These are phyloP conservation scores for Ceratocystis albifundus DNA, from an alignment of 2,329 filamentous ascomycete species.

Conservation along the genomic window DNA sequence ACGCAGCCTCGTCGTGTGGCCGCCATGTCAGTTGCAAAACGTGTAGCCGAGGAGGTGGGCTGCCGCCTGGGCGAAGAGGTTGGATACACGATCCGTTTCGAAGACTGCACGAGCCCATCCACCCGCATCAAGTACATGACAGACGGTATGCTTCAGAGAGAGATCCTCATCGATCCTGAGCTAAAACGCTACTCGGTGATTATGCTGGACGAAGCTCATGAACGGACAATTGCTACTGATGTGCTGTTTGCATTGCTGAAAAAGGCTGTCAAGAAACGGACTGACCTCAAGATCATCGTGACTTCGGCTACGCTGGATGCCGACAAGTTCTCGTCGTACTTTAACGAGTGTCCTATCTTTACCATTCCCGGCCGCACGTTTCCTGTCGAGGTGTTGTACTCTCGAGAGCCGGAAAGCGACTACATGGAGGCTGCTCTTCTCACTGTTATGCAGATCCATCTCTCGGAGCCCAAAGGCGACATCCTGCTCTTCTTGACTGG, in stretches of 20 bases:
- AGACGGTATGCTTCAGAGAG: conserved; percentile 92
- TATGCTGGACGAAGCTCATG: conserved; percentile 97
- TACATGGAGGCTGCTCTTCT: conserved; percentile 90
- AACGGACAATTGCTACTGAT: conserved; percentile 90
- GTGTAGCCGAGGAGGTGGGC: conserved; percentile 90
- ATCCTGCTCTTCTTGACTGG: conserved; percentile 96
- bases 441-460: conserved; percentile 95
- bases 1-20: conserved; percentile 95
- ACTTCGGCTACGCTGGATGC: conserved; percentile 94
- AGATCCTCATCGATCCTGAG: conserved; percentile 85
- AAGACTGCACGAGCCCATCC: conserved; percentile 75
- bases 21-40: conserved; percentile 93
- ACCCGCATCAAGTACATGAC: conserved; percentile 99
- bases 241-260: conserved; percentile 90
- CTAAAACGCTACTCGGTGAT: conserved; percentile 86
- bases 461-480: conserved; percentile 83
- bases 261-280: conserved; percentile 74
- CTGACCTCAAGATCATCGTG: conserved; percentile 88
- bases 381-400: conserved; percentile 93
- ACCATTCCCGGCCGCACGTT: conserved; percentile 91
- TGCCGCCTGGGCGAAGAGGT: conserved; percentile 85
- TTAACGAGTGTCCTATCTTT: conserved; percentile 91
- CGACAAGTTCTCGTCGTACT: conserved; percentile 94
- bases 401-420: conserved; percentile 85
- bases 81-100: conserved; percentile 94